A percentile compares a stretch with the other conserved stretches of the same genome.
phyloP scores from a whole-genome alignment of 2,329 filamentous ascomycete genomes.

The Lizonia empirigonia region DNA sequence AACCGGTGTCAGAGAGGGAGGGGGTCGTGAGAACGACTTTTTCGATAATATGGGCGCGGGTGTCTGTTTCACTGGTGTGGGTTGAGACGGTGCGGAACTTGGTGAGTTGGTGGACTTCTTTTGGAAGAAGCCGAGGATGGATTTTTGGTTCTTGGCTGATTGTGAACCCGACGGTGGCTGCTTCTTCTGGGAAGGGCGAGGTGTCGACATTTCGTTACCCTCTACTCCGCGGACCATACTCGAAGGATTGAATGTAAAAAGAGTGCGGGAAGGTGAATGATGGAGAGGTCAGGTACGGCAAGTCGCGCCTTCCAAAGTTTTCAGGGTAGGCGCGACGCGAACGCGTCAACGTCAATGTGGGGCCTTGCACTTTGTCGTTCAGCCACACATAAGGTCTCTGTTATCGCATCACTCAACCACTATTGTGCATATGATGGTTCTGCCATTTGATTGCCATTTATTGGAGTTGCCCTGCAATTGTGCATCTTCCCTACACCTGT shows the following conservation, averaged over 20 bases:
- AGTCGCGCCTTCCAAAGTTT: slow-evolving; percentile 10
- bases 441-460: neutral
- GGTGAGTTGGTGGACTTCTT: slow-evolving; percentile 61
- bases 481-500: neutral
- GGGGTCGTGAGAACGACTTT: slow-evolving; percentile 40
- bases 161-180: slow-evolving; percentile 53
- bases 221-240: slow-evolving; percentile 54
- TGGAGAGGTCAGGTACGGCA: neutral
- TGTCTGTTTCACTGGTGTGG: slow-evolving; percentile 36
- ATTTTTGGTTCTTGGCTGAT: slow-evolving; percentile 66
- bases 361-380: slow-evolving; percentile 3
- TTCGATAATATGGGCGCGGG: slow-evolving; percentile 36
- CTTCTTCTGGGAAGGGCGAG: slow-evolving; percentile 54
- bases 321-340: slow-evolving; percentile 11
- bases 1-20: slow-evolving; percentile 66
- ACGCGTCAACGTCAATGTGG: slow-evolving; percentile 9
- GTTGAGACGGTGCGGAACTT: slow-evolving; percentile 42
- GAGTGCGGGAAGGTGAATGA: neutral
- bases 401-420: neutral
- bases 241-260: neutral
- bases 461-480: neutral
- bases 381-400: neutral
- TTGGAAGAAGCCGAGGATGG: slow-evolving; percentile 80
- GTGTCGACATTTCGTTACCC: slow-evolving; percentile 55
- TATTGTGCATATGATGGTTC: neutral